A percentile compares a stretch with the other conserved stretches of the same genome.
These are phyloP conservation scores for Termitomyces heimii DNA, from an alignment of 768 basidiomycete species.

Conservation along the genomic window DNA sequence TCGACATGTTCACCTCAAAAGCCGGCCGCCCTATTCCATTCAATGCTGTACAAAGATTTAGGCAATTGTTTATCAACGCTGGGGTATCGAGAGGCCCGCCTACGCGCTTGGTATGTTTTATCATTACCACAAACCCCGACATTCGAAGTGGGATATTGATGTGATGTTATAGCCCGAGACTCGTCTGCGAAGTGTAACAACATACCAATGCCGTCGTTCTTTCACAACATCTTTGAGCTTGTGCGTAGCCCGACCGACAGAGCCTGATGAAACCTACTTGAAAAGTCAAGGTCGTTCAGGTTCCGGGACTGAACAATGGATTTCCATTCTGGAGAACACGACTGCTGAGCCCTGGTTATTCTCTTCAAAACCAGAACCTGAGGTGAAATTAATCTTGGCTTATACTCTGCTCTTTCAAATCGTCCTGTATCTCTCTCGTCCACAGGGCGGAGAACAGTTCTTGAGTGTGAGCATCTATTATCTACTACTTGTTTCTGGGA, in stretches of 20 bases:
- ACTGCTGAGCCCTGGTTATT: slow-evolving; percentile 18
- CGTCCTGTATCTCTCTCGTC: slow-evolving; percentile 19
- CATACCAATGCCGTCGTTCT: not conserved
- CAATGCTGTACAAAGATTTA: not conserved
- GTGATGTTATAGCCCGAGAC: not conserved
- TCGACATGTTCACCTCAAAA: not conserved
- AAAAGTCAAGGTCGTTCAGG: not conserved
- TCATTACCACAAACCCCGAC: too few species aligned
- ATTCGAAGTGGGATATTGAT: not conserved
- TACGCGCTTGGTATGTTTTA: not conserved
- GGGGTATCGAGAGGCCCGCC: not conserved
- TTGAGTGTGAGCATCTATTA: slow-evolving; percentile 12
- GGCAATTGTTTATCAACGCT: not conserved
- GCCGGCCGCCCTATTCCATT: not conserved
- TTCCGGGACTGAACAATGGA: slow-evolving; percentile 13
- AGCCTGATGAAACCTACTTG: not conserved
- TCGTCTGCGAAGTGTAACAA: not conserved
- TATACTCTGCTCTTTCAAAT: slow-evolving; percentile 21
- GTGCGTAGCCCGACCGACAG: not conserved
- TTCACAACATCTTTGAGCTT: slow-evolving; percentile 2
- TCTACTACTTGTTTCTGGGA: not conserved
- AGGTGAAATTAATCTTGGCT: slow-evolving; percentile 14
- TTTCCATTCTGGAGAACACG: slow-evolving; percentile 18
- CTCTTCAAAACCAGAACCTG: slow-evolving; percentile 2
- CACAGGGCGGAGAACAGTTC: slow-evolving; percentile 15